phyloP scores from a whole-genome alignment of 2,329 filamentous ascomycete genomes.

The Monilinia fructicola region DNA sequence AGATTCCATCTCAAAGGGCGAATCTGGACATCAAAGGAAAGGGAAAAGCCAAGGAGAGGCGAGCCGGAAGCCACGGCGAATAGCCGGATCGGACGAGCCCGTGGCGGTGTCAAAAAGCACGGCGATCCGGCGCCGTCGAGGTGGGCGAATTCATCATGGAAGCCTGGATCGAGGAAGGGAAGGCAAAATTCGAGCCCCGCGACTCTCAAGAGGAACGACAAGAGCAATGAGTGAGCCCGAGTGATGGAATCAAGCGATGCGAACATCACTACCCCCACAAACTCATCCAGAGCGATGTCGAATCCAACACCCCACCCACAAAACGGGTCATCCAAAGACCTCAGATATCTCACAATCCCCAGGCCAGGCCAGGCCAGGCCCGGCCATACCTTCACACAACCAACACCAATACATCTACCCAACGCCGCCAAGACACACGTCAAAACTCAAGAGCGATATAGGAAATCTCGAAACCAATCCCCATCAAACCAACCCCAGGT shows the following conservation, averaged over 20 bases:
- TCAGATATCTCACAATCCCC: neutral
- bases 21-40: neutral
- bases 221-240: neutral
- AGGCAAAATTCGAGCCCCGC: slow-evolving; percentile 28
- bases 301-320: neutral
- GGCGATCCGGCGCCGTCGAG: slow-evolving; percentile 62
- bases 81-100: slow-evolving; percentile 40
- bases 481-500: no score
- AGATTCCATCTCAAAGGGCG: slow-evolving; percentile 28
- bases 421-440: no score
- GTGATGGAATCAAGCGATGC: neutral
- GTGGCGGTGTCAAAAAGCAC: slow-evolving; percentile 56
- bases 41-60: neutral
- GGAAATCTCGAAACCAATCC: no score
- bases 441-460: no score
- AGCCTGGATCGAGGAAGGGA: slow-evolving; percentile 67
- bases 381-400: no score
- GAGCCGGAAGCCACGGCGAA: slow-evolving; percentile 3
- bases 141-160: slow-evolving; percentile 66
- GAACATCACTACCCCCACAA: neutral
- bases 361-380: no score
- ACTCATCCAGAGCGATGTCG: neutral
- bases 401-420: no score
- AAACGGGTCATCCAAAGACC: no score
- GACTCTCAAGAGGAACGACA: neutral